Conservation (phyloP, 1,284 basidiomycete genomes). For the Schizophyllum commune region DNA sequence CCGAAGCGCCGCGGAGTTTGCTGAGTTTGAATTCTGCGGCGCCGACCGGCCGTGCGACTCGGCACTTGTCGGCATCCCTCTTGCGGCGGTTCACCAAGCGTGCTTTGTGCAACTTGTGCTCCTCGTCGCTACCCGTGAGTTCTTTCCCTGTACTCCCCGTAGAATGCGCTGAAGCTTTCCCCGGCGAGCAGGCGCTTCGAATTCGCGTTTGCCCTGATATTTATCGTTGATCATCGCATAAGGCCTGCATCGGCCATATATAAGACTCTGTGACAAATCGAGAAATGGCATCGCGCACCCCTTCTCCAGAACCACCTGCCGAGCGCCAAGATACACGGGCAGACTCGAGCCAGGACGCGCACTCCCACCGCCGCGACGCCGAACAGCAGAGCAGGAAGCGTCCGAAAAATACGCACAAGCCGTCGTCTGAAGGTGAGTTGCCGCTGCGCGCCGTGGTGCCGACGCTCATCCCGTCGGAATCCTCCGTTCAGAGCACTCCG, state of each 20-base stretch:
- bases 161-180: background rate
- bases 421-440: background rate
- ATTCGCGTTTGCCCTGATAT: background rate
- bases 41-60: background rate
- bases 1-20: background rate
- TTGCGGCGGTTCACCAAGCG: background rate
- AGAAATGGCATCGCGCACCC: background rate
- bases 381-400: background rate
- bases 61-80: background rate
- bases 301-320: background rate
- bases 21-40: background rate
- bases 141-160: background rate
- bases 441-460: background rate
- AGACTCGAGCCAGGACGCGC: background rate
- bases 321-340: background rate
- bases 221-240: background rate
- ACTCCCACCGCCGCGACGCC: background rate
- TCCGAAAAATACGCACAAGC: background rate
- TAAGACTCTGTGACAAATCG: background rate
- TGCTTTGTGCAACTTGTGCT: background rate
- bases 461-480: background rate
- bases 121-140: background rate
- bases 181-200: background rate
- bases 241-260: background rate
- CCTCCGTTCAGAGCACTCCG: background rate